A percentile compares a stretch with the other conserved stretches of the same genome.
Conservation (phyloP, 371 early-diverging fungal species). For the Caulochytrium protostelioides region DNA sequence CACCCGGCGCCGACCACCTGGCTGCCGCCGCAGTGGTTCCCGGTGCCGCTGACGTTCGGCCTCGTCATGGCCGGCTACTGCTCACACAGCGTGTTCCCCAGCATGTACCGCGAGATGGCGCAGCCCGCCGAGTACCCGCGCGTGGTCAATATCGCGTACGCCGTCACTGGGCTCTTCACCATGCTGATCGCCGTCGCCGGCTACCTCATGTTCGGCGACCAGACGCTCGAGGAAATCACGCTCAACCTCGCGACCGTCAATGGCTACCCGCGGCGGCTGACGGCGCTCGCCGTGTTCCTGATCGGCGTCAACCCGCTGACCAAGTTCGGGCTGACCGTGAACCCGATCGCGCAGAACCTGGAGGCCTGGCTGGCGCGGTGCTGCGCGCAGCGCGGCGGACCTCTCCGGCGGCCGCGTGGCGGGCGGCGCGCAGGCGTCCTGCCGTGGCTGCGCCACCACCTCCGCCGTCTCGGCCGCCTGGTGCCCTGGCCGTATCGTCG, state of each 20-base stretch:
- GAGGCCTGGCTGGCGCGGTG: slow-evolving; percentile 23
- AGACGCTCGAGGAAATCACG: slow-evolving; percentile 42
- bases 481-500: too few species aligned
- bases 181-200: slow-evolving; percentile 29
- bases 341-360: slow-evolving; percentile 34
- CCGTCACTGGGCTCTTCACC: slow-evolving; percentile 21
- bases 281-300: slow-evolving; percentile 30
- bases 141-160: slow-evolving; percentile 33
- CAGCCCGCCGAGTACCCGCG: slow-evolving; percentile 22
- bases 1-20: slow-evolving; percentile 28
- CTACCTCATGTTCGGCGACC: slow-evolving; percentile 54
- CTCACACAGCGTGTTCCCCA: slow-evolving; percentile 41
- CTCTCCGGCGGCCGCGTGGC: too few species aligned
- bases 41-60: slow-evolving; percentile 24
- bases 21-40: slow-evolving; percentile 13
- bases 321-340: slow-evolving; percentile 39
- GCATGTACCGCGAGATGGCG: slow-evolving; percentile 41
- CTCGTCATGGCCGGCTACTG: slow-evolving; percentile 31
- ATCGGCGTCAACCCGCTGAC: slow-evolving; percentile 45
- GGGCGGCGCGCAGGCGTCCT: too few species aligned
- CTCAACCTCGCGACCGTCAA: slow-evolving; percentile 39
- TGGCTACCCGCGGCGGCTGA: slow-evolving; percentile 29
- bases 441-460: too few species aligned
- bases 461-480: too few species aligned
- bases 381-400: too few species aligned